These are phyloP conservation scores for Schizophyllum commune DNA, from an alignment of 1,284 basidiomycete species.

Conservation along the genomic window DNA sequence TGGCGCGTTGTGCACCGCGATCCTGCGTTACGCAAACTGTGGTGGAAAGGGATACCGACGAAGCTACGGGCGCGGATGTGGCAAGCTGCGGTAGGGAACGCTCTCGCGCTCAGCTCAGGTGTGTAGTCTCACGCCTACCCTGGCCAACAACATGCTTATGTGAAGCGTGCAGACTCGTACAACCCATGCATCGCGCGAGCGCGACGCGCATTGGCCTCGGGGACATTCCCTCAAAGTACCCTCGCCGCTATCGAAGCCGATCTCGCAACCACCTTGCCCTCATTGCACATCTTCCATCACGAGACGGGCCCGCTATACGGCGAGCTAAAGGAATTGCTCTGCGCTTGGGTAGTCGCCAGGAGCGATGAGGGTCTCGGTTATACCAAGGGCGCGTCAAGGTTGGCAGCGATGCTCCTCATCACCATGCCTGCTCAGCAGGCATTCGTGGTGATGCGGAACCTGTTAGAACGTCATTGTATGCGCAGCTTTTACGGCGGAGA, in stretches of 20 bases:
- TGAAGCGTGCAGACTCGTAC: conserved; percentile 57
- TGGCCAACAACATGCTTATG: conserved; percentile 7
- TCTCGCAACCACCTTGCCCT: conserved; percentile 73
- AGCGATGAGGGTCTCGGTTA: conserved; percentile 86
- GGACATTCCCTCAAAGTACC: conserved; percentile 67
- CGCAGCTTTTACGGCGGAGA: conserved; percentile 79
- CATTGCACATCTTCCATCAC: conserved; percentile 80
- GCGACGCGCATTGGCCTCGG: conserved; percentile 59
- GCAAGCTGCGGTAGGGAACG: conserved; percentile 85
- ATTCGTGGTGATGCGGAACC: conserved; percentile 84
- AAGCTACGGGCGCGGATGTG: conserved; percentile 83
- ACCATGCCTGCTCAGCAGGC: conserved; percentile 77
- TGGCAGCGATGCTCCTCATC: conserved; percentile 86
- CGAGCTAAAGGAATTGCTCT: conserved; percentile 82
- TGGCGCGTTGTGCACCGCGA: conserved; percentile 73
- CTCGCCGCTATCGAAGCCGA: conserved; percentile 76
- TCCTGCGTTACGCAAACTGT: conserved; percentile 61
- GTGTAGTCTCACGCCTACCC: conserved; percentile 16
- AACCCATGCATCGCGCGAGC: conserved; percentile 68
- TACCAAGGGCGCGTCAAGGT: conserved; percentile 55
- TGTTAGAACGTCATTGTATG: conserved; percentile 81
- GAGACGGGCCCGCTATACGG: conserved; percentile 76
- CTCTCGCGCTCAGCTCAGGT: conserved; percentile 84
- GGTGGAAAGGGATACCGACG: conserved; percentile 91
- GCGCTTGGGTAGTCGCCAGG: conserved; percentile 87